Evolutionary conservation across 139 green algal genomes (phyloP).

Genomic region (Haematococcus sp.): DNA sequence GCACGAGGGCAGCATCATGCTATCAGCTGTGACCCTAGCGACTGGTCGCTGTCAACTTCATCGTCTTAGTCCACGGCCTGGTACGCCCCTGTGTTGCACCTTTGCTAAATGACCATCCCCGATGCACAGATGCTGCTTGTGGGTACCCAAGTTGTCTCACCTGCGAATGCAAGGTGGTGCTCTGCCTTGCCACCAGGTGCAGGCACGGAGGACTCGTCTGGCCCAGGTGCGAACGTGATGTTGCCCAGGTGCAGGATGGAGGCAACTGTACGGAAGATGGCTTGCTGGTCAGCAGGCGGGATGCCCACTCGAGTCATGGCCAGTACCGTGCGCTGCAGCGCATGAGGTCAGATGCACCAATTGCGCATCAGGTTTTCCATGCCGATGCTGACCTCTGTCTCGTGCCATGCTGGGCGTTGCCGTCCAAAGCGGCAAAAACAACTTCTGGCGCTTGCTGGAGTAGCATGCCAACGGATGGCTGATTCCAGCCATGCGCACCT

Average conservation of each 20-base stretch:
- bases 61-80: too few species aligned
- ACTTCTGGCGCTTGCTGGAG: too few species aligned
- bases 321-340: slow-evolving; percentile 65
- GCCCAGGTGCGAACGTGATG: slow-evolving; percentile 60
- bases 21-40: too few species aligned
- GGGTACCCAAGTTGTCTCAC: too few species aligned
- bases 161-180: background rate
- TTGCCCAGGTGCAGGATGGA: slow-evolving; percentile 97
- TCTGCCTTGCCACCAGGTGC: background rate
- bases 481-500: slow-evolving; percentile 33
- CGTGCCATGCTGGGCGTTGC: background rate
- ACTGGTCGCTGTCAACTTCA: too few species aligned
- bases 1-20: too few species aligned
- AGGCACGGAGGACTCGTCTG: background rate
- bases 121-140: too few species aligned
- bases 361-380: too few species aligned
- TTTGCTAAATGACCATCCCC: too few species aligned
- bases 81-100: too few species aligned
- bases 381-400: background rate
- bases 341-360: background rate
- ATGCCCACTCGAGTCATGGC: slow-evolving; percentile 97
- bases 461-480: too few species aligned
- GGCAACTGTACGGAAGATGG: slow-evolving; percentile 83
- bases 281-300: slow-evolving; percentile 55
- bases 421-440: too few species aligned